Percentiles rank a stretch among this genome's conserved stretches.
phyloP scores from a whole-genome alignment of 1,284 basidiomycete genomes.

The Phenoliferia sp. region DNA sequence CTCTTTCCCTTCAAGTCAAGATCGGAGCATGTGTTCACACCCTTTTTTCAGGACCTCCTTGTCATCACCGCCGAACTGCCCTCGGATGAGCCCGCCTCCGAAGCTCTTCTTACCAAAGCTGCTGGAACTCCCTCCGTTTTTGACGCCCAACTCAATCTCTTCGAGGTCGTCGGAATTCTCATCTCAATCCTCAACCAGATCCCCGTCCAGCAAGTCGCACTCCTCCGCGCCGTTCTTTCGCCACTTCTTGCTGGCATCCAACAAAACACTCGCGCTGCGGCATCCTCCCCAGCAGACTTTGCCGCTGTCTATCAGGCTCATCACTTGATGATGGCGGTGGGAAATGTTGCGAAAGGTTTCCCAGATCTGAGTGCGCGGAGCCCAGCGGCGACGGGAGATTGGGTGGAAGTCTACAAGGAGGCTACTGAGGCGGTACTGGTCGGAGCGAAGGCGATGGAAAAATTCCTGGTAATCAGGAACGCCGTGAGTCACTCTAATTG shows the following conservation, averaged over 20 bases:
- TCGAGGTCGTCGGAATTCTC: constrained; percentile 84
- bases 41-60: constrained; percentile 46
- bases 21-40: background rate
- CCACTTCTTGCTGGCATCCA: constrained; percentile 58
- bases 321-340: constrained; percentile 90
- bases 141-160: constrained; percentile 90
- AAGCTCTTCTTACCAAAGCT: constrained; percentile 67
- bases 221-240: constrained; percentile 54
- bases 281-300: constrained; percentile 58
- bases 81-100: constrained; percentile 49
- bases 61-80: constrained; percentile 48
- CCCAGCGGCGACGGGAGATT: constrained; percentile 68
- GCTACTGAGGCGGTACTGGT: constrained; percentile 86
- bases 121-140: constrained; percentile 68
- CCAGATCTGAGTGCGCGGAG: constrained; percentile 63
- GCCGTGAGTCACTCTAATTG: constrained; percentile 58
- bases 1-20: background rate
- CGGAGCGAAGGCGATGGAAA: constrained; percentile 81
- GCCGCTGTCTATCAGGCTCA: constrained; percentile 82
- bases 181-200: constrained; percentile 64
- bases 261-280: constrained; percentile 43
- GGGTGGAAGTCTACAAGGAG: constrained; percentile 74
- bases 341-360: constrained; percentile 94
- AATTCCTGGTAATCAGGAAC: constrained; percentile 82
- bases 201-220: constrained; percentile 64